Evolutionary conservation across 345 rosid genomes (phyloP), one percentile per base, ranked within the genome.

Genomic region (Streptanthus diversifolius): DNA sequence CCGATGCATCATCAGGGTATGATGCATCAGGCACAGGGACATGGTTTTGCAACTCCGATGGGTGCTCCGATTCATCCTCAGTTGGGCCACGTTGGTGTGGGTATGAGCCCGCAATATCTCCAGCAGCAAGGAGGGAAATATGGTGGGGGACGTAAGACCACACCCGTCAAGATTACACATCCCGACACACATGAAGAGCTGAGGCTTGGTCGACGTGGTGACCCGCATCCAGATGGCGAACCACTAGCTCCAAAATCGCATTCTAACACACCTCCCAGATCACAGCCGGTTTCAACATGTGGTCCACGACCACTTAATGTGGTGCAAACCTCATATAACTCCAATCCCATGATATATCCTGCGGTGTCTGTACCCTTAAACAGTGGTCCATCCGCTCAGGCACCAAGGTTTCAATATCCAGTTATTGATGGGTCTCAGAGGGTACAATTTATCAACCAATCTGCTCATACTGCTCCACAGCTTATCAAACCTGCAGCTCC

Each of bases 121-220:
- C 91, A 80, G 54, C 97, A 85, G 68, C 99, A 86, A 65, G 98
- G 89, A 63, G 89, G 86, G 2, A 89, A 90, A 77, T 87, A 75
- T 73, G 82, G 79, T 22, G 85, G 87, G 71, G 79, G 66, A 51
- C 93, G 96, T 56, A 90, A 87, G 80, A 80, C 89, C 1, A 47
- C 80, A 9, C 80, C 81, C 70, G 92, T 95, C 32, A 95, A 90
- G 78, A 92, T 95, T 54, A 92, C 97, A 73, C 92, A 95, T 80
- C 98, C 99, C 3, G 91, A 85, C 32, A 95, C 99, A 8, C 97
- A 84, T 76, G 96, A 88, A 77, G 98, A 95, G 86, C 83, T 90
- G 79, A 87, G 91, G 84, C 96, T 92, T 68, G 92, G 85, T 77
- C 84, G 86, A 66, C 85, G 87, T 29, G 75, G 88, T 33, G 95